Evolutionary conservation across 179 eudicot genomes (phyloP).

Genomic region (Beta lomatogona): DNA sequence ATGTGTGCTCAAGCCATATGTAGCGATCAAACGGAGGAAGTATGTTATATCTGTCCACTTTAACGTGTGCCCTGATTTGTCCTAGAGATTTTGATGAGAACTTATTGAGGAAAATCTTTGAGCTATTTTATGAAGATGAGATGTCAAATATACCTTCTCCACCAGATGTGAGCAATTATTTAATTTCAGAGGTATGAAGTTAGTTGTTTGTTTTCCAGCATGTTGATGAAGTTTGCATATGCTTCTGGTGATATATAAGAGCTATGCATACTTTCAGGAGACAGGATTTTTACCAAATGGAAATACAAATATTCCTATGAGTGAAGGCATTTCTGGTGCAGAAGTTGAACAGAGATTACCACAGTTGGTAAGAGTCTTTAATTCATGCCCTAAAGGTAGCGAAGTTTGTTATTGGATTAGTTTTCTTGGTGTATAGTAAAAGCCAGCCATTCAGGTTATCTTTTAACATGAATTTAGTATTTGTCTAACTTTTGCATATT

Average conservation of each 20-base stretch:
- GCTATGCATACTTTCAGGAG: slow-evolving; percentile 51
- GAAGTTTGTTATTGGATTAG: not conserved
- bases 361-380: slow-evolving; percentile 43
- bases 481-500: not conserved
- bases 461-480: not conserved
- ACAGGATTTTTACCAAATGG: slow-evolving; percentile 65
- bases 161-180: slow-evolving; percentile 91
- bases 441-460: not conserved
- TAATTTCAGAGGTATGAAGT: slow-evolving; percentile 76
- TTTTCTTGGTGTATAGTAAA: slow-evolving; percentile 8
- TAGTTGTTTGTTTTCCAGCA: slow-evolving; percentile 5
- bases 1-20: no score
- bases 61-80: slow-evolving; percentile 13
- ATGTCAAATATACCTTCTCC: slow-evolving; percentile 65
- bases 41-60: not conserved
- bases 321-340: slow-evolving; percentile 81
- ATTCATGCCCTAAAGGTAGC: not conserved
- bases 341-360: slow-evolving; percentile 70
- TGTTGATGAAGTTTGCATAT: slow-evolving; percentile 7
- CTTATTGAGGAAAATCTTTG: slow-evolving; percentile 60
- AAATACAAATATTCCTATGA: slow-evolving; percentile 46
- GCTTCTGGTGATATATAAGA: slow-evolving; percentile 16
- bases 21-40: no score
- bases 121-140: slow-evolving; percentile 81
- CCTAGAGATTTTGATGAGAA: slow-evolving; percentile 87